Evolutionary conservation across 331 rosid species (phyloP), one percentile per base, ranked within the genome.

Genomic region (Rhamnella rubrinervis): DNA sequence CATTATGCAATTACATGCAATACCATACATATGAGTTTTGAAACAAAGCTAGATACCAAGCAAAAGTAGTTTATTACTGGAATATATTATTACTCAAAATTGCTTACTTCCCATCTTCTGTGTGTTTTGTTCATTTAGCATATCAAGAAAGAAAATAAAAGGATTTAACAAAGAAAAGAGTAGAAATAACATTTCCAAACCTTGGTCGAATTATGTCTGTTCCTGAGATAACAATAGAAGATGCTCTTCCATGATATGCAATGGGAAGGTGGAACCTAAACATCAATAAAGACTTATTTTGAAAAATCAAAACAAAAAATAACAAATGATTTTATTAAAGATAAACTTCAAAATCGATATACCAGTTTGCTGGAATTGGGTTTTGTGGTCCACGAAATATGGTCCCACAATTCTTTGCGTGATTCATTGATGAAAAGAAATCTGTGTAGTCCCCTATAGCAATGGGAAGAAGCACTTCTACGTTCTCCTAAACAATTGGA

Each of bases 191-290:
- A 57, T 51, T 19, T 55, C 63, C 49, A 59, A 49, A 91, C 97
- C 92, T 86, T 41, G 98, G 98, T 65, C 97, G 88, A 82, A 77
- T 63, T 37, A 91, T 84, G 72, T 93, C 88, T 7, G 97, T 89
- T 70, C 97, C 97, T 0, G 97, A 91, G 68, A 93, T 72, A 68
- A 93, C 96, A 87, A 93, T 39, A 19, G 98, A 91, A 35, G 98
- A 93, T 68, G 98, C 86, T 31, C 97, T 82, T 67, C 98, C 98
- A 82, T 93, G 98, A 81, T 93, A 93, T 19, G 91, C 98, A 83
- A 93, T 75, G 35, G 98, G 98, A 75, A 93, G 78, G 80, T 77
- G 97, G 80, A 83, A 93, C 98, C 98, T 93, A 21, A 1, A 65
- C 60, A 71, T 63, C 56, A 75, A 71, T 47, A 23, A 23, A 74